Conservation (phyloP, 345 rosid species). For the Eucalyptus erythrocorys region DNA sequence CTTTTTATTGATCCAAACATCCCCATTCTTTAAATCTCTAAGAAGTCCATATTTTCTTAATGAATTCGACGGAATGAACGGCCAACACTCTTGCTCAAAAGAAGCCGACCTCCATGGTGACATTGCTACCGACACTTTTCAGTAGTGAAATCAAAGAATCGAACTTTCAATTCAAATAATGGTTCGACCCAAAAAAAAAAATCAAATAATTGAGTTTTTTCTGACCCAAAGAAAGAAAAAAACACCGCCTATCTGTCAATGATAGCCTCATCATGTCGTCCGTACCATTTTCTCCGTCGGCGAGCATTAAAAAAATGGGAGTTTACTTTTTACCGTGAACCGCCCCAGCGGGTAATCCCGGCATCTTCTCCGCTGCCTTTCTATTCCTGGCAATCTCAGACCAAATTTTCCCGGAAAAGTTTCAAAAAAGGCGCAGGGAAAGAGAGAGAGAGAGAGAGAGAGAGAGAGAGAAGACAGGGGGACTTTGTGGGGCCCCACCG, state of each 20-base stretch:
- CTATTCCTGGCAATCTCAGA: neutral
- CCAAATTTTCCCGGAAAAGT: neutral
- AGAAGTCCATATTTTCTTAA: neutral
- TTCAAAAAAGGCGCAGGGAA: neutral
- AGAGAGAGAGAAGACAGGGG: too few species aligned
- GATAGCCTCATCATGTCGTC: neutral
- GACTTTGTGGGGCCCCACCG: too few species aligned
- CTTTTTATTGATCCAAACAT: neutral
- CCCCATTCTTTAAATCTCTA: neutral
- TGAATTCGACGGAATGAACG: neutral
- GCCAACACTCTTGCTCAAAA: neutral
- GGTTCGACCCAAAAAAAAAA: too few species aligned
- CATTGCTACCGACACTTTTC: neutral
- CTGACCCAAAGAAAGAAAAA: too few species aligned
- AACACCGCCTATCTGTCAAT: neutral
- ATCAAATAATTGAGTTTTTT: neutral
- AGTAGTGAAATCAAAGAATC: neutral
- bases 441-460: too few species aligned
- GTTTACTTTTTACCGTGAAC: neutral
- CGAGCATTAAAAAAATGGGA: neutral
- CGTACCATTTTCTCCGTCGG: neutral
- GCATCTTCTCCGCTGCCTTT: neutral
- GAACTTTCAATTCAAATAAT: neutral
- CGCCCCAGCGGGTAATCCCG: neutral
- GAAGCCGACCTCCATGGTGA: neutral